phyloP scores from a whole-genome alignment of 2,329 filamentous ascomycete species.

The Botrytis hyacinthi region DNA sequence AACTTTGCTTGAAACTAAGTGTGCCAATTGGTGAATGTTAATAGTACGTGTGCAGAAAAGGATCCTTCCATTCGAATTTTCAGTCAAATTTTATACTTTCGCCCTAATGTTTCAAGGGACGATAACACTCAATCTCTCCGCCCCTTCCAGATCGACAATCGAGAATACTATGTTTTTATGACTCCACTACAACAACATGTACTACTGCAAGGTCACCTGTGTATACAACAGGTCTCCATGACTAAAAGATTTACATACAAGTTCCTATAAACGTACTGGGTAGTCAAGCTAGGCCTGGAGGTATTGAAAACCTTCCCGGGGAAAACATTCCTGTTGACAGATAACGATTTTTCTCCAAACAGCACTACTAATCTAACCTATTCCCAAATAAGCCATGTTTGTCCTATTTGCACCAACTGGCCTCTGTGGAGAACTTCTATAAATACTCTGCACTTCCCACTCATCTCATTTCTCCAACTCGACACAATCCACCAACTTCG shows the following conservation, averaged over 20 bases:
- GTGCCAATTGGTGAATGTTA: neutral
- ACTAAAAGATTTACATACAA: neutral
- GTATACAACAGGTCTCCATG: neutral
- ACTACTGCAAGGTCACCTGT: neutral
- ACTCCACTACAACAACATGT: neutral
- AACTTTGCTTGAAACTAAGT: neutral
- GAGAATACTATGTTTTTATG: neutral
- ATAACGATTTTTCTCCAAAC: neutral
- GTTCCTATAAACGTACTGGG: neutral
- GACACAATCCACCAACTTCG: neutral
- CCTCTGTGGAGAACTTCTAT: neutral
- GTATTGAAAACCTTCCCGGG: neutral
- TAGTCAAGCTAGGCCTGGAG: neutral
- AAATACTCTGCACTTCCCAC: neutral
- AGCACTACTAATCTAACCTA: neutral
- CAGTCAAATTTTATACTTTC: neutral
- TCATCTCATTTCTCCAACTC: neutral
- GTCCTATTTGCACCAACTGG: neutral
- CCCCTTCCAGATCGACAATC: neutral
- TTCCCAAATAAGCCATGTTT: constrained; percentile 7
- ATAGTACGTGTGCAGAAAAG: neutral
- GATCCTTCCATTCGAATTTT: neutral
- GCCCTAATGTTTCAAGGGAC: neutral
- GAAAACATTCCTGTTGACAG: neutral
- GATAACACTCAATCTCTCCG: neutral